Conservation (phyloP, 768 basidiomycete genomes). For the Boletus fagicola region DNA sequence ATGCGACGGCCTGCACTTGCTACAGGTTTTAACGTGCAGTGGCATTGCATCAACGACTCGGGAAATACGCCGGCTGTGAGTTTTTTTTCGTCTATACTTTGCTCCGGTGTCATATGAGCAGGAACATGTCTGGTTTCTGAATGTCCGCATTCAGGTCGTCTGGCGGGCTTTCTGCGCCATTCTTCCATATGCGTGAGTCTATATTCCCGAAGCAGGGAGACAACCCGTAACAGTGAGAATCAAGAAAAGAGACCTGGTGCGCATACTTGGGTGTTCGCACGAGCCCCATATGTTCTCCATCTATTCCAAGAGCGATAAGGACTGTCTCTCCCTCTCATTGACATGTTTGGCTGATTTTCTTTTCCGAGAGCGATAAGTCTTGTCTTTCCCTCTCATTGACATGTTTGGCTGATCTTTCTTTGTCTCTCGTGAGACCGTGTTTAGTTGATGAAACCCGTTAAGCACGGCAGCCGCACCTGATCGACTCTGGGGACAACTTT, state of each 20-base stretch:
- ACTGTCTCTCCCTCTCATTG: neutral
- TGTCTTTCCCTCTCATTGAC: neutral
- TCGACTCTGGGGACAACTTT: neutral
- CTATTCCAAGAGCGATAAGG: slow-evolving; percentile 7
- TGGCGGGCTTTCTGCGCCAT: neutral
- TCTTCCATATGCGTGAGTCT: too few species aligned
- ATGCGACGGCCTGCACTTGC: neutral
- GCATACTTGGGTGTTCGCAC: neutral
- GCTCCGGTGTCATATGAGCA: neutral
- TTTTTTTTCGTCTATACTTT: neutral
- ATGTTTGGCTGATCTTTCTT: neutral
- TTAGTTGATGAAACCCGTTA: neutral
- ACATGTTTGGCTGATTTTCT: neutral
- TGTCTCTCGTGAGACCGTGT: neutral
- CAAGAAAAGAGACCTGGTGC: neutral
- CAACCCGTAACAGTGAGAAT: neutral
- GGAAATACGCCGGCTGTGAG: neutral
- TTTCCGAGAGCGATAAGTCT: too few species aligned
- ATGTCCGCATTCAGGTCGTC: neutral
- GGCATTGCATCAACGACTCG: neutral
- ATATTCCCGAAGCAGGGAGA: too few species aligned
- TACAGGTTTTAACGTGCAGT: neutral
- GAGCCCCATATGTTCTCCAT: neutral
- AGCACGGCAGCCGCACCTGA: neutral
- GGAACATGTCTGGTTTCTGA: neutral